Conservation (phyloP, 352 stramenopile species). For the Pythium scleroteichum region DNA sequence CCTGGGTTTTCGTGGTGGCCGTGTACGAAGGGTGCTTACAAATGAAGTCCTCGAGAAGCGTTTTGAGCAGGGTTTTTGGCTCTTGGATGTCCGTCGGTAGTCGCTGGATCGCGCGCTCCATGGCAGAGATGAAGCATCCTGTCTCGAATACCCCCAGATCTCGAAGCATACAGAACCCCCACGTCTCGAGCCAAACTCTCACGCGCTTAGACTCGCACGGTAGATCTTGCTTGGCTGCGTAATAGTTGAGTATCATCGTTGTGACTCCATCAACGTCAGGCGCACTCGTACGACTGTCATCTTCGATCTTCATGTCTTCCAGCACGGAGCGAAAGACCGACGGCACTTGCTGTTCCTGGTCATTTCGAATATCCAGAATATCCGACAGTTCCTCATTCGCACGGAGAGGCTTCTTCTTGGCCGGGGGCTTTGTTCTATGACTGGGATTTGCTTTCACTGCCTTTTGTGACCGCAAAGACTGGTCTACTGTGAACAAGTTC, state of each 20-base stretch:
- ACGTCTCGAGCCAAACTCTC: neutral
- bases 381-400: constrained; percentile 4
- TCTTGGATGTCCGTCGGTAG: constrained; percentile 2
- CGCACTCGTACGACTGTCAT: neutral
- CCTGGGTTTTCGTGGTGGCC: neutral
- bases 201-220: neutral
- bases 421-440: neutral
- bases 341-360: neutral
- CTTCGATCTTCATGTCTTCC: neutral
- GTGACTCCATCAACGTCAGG: neutral
- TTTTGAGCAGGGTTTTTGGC: neutral
- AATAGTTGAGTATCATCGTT: constrained; percentile 2
- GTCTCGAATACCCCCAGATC: constrained; percentile 61
- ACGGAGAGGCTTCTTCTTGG: neutral
- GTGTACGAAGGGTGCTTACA: neutral
- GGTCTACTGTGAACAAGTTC: constrained; percentile 1
- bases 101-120: constrained; percentile 36
- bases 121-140: constrained; percentile 49
- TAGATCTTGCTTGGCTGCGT: neutral
- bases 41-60: constrained; percentile 8
- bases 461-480: neutral
- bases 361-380: constrained; percentile 5
- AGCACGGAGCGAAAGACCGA: constrained; percentile 17
- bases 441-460: neutral
- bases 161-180: constrained; percentile 46